phyloP scores from a whole-genome alignment of 2,329 filamentous ascomycete genomes.

The Phialophora macrospora region DNA sequence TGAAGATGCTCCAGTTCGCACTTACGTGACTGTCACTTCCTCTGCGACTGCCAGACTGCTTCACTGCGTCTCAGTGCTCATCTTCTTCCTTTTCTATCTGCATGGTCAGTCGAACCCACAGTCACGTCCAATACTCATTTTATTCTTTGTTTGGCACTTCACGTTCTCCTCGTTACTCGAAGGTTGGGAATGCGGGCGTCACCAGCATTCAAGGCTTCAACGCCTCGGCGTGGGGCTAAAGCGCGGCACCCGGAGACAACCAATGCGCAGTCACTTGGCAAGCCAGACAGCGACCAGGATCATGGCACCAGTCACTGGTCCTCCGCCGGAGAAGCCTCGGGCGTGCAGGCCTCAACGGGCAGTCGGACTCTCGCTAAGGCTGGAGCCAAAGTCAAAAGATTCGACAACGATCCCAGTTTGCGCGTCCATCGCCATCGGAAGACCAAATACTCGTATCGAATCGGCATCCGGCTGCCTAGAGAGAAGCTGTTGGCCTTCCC shows the following conservation, averaged over 20 bases:
- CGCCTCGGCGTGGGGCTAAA: constrained; percentile 10
- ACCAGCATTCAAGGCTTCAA: constrained; percentile 2
- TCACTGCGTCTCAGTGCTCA: not conserved
- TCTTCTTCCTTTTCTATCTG: not conserved
- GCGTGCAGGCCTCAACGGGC: not conserved
- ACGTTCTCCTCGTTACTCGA: not conserved
- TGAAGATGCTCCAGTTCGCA: not conserved
- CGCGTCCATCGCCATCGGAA: constrained; percentile 16
- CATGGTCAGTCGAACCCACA: not conserved
- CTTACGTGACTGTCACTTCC: not conserved
- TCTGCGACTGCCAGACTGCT: not conserved
- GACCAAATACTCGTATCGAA: constrained; percentile 17
- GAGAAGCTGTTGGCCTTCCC: constrained; percentile 11
- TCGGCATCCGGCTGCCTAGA: constrained; percentile 13
- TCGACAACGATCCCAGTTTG: constrained; percentile 1
- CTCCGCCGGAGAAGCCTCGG: not conserved
- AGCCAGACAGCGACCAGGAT: constrained; percentile 4
- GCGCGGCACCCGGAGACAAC: constrained; percentile 8
- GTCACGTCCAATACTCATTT: not conserved
- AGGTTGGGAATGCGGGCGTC: not conserved
- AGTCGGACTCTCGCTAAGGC: constrained; percentile 1
- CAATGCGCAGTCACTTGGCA: constrained; percentile 9
- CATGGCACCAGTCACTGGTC: not conserved
- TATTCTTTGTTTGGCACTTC: not conserved
- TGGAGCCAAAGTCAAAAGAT: constrained; percentile 7